Evolutionary conservation across 768 basidiomycete genomes (phyloP).

Genomic region (Boletus pseudo-olivaceus): DNA sequence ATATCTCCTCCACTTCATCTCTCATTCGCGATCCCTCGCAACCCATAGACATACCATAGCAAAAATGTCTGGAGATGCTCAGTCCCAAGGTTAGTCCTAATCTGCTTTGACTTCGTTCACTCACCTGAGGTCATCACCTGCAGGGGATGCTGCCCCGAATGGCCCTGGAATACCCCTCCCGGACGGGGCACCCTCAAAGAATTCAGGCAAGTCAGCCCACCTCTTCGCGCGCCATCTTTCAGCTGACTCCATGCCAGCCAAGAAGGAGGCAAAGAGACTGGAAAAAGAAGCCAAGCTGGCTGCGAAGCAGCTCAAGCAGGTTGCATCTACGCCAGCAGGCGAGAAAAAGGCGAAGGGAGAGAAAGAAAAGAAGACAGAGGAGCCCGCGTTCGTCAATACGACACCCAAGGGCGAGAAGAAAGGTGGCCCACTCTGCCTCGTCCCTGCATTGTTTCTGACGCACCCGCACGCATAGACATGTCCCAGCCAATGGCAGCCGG

Average conservation of each 20-base stretch:
- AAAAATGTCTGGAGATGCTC: slow-evolving; percentile 8
- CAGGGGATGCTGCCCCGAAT: not conserved
- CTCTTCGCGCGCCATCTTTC: not conserved
- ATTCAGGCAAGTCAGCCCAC: slow-evolving; percentile 32
- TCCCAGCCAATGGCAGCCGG: slow-evolving; percentile 84
- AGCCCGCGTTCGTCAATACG: slow-evolving; percentile 77
- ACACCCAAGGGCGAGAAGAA: slow-evolving; percentile 94
- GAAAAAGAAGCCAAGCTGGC: slow-evolving; percentile 80
- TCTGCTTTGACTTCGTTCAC: not conserved
- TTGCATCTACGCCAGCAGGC: slow-evolving; percentile 36
- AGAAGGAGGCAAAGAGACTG: slow-evolving; percentile 80
- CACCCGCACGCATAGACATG: slow-evolving; percentile 52
- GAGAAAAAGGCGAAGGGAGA: slow-evolving; percentile 76
- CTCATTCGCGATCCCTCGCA: not conserved
- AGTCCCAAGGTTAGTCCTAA: not conserved
- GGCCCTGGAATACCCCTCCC: not conserved
- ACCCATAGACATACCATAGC: not conserved
- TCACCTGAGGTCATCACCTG: not conserved
- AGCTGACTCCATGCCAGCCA: slow-evolving; percentile 43
- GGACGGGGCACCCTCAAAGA: slow-evolving; percentile 34
- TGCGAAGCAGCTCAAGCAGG: slow-evolving; percentile 50
- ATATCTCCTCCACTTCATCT: slow-evolving; percentile 9
- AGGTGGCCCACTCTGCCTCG: slow-evolving; percentile 43
- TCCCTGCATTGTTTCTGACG: not conserved
- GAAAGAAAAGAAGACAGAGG: slow-evolving; percentile 70